phyloP scores from a whole-genome alignment of 2,329 filamentous ascomycete genomes.

The Phoma sp. region DNA sequence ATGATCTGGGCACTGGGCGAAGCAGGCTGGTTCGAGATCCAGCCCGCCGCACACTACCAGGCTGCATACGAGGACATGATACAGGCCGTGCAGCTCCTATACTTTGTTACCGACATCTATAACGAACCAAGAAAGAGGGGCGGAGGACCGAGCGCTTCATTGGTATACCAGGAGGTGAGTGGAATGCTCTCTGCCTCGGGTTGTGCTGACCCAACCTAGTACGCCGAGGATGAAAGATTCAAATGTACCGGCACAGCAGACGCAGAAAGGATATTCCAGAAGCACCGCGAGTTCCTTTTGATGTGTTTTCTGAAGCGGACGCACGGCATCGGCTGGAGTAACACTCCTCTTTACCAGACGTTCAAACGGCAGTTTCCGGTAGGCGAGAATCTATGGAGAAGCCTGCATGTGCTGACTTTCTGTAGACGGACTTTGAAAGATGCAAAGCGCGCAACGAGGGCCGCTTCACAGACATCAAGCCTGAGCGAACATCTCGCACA shows the following conservation, averaged over 20 bases:
- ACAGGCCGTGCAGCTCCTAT: conserved; percentile 70
- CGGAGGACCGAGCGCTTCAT: conserved; percentile 47
- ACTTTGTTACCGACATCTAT: conserved; percentile 67
- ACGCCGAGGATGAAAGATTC: conserved; percentile 45
- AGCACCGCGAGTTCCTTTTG: conserved; percentile 54
- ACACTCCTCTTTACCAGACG: conserved; percentile 52
- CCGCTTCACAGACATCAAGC: conserved; percentile 28
- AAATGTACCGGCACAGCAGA: conserved; percentile 30
- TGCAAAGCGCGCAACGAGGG: conserved; percentile 42
- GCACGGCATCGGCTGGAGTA: conserved; percentile 55
- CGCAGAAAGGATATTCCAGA: conserved; percentile 42
- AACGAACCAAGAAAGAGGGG: conserved; percentile 50
- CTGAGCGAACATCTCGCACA: conserved; percentile 16
- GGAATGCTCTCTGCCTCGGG: neutral
- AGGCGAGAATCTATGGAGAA: conserved; percentile 1
- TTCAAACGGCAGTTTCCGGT: conserved; percentile 50
- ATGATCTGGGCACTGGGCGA: conserved; percentile 71
- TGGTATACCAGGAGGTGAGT: conserved; percentile 52
- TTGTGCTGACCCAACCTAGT: conserved; percentile 32
- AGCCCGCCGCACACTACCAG: conserved; percentile 65
- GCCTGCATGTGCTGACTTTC: conserved; percentile 13
- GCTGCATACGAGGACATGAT: conserved; percentile 66
- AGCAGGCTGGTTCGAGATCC: conserved; percentile 74
- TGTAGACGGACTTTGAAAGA: conserved; percentile 40
- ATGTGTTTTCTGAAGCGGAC: conserved; percentile 54